Base-by-base conservation (phyloP, 192 early-diverging fungal species). In the Podila epigama region DNA sequence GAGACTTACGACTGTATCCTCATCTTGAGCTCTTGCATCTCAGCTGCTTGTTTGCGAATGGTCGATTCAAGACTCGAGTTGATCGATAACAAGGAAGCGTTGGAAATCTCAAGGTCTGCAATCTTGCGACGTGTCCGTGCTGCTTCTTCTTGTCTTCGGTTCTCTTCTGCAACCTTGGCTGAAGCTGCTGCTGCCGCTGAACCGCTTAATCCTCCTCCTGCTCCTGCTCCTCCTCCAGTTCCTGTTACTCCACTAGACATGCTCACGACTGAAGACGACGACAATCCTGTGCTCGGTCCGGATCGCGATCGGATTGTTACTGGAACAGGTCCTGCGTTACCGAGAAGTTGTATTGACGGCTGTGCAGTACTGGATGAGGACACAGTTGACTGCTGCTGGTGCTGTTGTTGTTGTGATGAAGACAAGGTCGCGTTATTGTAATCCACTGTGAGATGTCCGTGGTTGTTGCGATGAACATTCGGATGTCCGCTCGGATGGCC, bases 51-150 rank as follows among this genome's bases (percentile, higher is more conserved):
- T 31, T 84, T 86, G 44, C 84, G 71, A 28, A 81, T 81, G 2
- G 75, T 81, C 0, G 80, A 75, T 61, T 88, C 87, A 18, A 88
- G 67, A 48, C 82, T 81, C 29, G 79, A 66, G 60, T 88, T 88
- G 36, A 86, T 63, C 32, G 79, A 75, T 10, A 84, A 62, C 10
- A 88, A 58, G 28, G 83, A 85, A 18, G 82, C 55, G 29, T 84
- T 88, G 1, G 87, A 86, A 28, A 88, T 84, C 64, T 88, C 87
- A 36, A 87, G 79, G 75, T 87, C 85, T 29, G 65, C 72, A 70
- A 86, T 84, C 79, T 85, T 70, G 22, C 77, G 68, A 3, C 73
- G 52, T 29, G 68, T 77, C 15, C 73, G 39, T 7, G 73, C 73
- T 13, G 66, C 73, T 31, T 77, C 73, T 11, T 63, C 73, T 20